Evolutionary conservation across 768 basidiomycete species (phyloP), one percentile per base, ranked within the genome.

Genomic region (Amanita polypyramis): DNA sequence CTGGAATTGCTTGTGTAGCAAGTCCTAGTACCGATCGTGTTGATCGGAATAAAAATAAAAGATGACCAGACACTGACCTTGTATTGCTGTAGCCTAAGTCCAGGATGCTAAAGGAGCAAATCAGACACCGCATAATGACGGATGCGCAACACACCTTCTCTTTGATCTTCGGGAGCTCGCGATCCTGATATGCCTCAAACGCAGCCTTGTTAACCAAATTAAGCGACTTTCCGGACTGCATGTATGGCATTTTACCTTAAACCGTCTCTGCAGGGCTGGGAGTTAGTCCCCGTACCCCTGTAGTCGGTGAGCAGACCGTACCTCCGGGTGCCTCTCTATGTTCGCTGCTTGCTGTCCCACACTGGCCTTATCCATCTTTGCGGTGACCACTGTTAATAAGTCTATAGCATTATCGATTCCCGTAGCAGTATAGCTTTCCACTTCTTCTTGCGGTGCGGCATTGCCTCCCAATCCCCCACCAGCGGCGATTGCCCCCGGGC

Each of bases 1-100:
- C 64, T 96, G 89, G 80, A 97, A 97, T 63, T 90, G 81, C 66
- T 95, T 96, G 77, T 78, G 84, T 41, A 96, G 67, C 42, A 92
- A 66, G 51, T 97, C 93, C 79, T 91, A 60, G 46, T 6, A 46
- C 21, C 15, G n/a, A 34, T 14, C 32, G 25, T 4, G 21, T 9
- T 36, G 21, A 14, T 35, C 20, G 25, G n/a, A 14, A 12, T 10
- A 25, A 17, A 23, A 25, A n/a, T n/a, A 0, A 45, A 14, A n/a
- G 19, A 15, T 23, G n/a, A 8, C n/a, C 43, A 3, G 40, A 29
- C n/a, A 55, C 64, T 47, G 51, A 82, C 86, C 60, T 80, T 84
- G 64, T 95, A 94, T 63, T 97, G 94, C 57, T 94, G 85, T 56
- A 94, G 63, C 50, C 94, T 81, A 52, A 96, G 68, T 5, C 94